These are phyloP conservation scores for Arthroderma sp. DNA, from an alignment of 2,329 filamentous ascomycete species.

Conservation along the genomic window DNA sequence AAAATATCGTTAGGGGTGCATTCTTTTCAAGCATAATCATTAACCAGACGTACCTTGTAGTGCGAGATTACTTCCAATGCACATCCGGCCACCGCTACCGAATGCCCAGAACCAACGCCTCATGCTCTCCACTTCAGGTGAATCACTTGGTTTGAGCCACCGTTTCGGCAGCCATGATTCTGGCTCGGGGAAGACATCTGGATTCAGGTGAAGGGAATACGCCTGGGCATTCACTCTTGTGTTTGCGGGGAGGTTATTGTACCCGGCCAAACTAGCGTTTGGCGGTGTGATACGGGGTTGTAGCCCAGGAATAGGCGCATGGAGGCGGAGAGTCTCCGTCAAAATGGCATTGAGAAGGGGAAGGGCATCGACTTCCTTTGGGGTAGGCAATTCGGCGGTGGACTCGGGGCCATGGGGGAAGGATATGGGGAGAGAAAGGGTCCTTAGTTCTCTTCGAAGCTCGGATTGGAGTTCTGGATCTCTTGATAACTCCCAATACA, in stretches of 20 bases:
- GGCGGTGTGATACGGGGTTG: constrained; percentile 43
- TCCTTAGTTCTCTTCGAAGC: constrained; percentile 26
- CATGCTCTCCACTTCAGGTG: constrained; percentile 29
- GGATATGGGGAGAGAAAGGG: constrained; percentile 20
- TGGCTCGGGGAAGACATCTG: constrained; percentile 35
- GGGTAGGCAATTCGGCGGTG: constrained; percentile 7
- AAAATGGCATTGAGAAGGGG: constrained; percentile 46
- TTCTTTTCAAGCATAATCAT: background rate
- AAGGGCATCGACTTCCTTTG: constrained; percentile 34
- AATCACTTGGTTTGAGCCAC: constrained; percentile 32
- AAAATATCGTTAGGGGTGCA: constrained; percentile 1
- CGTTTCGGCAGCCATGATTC: constrained; percentile 35
- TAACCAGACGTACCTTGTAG: constrained; percentile 26
- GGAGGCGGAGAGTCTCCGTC: constrained; percentile 48
- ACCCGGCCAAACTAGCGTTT: constrained; percentile 27
- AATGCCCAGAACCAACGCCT: constrained; percentile 40
- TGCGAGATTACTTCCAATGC: constrained; percentile 36
- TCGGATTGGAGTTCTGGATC: constrained; percentile 23
- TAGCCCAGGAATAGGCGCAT: constrained; percentile 49
- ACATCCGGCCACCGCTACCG: constrained; percentile 38
- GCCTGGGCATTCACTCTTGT: constrained; percentile 35
- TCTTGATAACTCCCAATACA: constrained; percentile 30
- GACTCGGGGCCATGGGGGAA: constrained; percentile 6
- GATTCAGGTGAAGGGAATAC: constrained; percentile 40
- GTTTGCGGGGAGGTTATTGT: constrained; percentile 30